Conservation (phyloP, 345 rosid species). For the Cochlearia excelsa region DNA sequence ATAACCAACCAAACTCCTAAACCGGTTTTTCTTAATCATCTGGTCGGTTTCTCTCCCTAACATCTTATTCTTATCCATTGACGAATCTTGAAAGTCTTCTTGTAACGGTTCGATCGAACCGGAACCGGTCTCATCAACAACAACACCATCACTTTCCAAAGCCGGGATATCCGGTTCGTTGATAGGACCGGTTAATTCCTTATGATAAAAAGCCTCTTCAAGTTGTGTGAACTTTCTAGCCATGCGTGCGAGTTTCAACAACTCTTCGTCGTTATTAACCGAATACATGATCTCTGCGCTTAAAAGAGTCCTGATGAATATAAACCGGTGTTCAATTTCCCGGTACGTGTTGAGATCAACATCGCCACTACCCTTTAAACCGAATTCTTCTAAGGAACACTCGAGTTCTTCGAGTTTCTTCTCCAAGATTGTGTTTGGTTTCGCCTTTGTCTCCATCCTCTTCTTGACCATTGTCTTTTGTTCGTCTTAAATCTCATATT, state of each 20-base stretch:
- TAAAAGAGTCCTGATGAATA: conserved; percentile 27
- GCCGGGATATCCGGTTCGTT: background rate
- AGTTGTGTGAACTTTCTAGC: conserved; percentile 21
- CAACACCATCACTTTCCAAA: conserved; percentile 5
- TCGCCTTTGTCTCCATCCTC: background rate
- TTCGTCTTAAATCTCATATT: no score
- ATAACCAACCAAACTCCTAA: no score
- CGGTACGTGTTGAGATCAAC: background rate
- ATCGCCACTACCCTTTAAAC: background rate
- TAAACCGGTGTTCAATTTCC: conserved; percentile 15
- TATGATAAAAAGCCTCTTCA: conserved; percentile 6
- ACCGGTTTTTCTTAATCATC: no score
- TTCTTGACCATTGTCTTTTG: no score
- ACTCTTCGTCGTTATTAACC: background rate
- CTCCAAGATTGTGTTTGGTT: conserved; percentile 17
- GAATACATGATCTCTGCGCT: conserved; percentile 18
- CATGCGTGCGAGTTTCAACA: conserved; percentile 21
- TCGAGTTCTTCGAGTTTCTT: conserved; percentile 33
- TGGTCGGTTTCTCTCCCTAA: no score
- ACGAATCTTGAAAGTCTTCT: no score
- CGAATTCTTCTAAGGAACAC: background rate
- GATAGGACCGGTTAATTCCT: background rate
- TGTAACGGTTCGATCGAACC: background rate
- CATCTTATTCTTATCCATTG: no score
- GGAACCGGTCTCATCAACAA: conserved; percentile 19